A percentile compares a stretch with the other conserved stretches of the same genome.
These are phyloP conservation scores for Barbarea vulgaris DNA, from an alignment of 345 rosid species.

Conservation along the genomic window DNA sequence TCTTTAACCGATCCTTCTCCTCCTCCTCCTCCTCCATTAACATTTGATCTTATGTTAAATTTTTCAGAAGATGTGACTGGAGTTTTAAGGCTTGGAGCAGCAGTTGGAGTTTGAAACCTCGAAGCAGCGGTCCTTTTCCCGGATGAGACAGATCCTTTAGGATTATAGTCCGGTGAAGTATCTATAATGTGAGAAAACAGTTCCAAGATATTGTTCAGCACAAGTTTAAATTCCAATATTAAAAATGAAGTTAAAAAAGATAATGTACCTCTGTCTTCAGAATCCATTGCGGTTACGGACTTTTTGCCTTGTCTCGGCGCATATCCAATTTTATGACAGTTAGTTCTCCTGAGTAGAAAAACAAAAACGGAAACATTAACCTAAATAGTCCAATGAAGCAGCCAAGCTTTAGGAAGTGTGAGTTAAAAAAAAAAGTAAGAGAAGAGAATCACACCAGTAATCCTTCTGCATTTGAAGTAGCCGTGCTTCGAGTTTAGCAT, in stretches of 20 bases:
- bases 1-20: slow-evolving; percentile 26
- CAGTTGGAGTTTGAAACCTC: slow-evolving; percentile 13
- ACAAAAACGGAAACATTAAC: slow-evolving; percentile 28
- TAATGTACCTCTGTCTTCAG: slow-evolving; percentile 52
- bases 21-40: slow-evolving; percentile 35
- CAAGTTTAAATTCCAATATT: background rate
- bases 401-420: background rate
- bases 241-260: background rate
- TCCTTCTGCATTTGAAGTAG: slow-evolving; percentile 79
- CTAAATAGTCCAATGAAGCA: background rate
- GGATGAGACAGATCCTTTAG: slow-evolving; percentile 32
- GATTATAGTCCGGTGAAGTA: slow-evolving; percentile 50
- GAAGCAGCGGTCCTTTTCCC: slow-evolving; percentile 37
- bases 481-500: slow-evolving; percentile 78
- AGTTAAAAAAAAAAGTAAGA: slow-evolving; percentile 2
- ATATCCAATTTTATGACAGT: slow-evolving; percentile 87
- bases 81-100: slow-evolving; percentile 20
- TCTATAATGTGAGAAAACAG: slow-evolving; percentile 43
- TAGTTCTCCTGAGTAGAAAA: slow-evolving; percentile 48
- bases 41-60: slow-evolving; percentile 29
- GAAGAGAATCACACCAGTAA: slow-evolving; percentile 67
- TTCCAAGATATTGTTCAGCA: slow-evolving; percentile 12
- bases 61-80: slow-evolving; percentile 43
- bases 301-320: slow-evolving; percentile 57
- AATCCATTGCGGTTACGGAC: slow-evolving; percentile 12